Conservation (phyloP, 208 protist species). For the Trypanosoma melophagium region DNA sequence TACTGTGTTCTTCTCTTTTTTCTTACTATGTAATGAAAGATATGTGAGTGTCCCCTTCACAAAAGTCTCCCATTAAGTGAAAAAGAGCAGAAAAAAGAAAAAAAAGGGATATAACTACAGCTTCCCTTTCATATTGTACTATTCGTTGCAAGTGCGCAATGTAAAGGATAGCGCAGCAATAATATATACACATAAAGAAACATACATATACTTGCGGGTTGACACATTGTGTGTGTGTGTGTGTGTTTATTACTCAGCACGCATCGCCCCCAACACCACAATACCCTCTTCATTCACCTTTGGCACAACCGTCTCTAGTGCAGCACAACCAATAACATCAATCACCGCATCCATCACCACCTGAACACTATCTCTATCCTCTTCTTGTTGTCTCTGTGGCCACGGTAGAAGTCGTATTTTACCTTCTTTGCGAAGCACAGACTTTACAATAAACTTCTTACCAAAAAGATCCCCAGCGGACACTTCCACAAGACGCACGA, state of each 20-base stretch:
- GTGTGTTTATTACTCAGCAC: too few relatives aligned
- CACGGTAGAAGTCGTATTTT: slow-evolving; percentile 48
- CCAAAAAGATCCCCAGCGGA: slow-evolving; percentile 53
- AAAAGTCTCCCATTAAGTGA: not conserved
- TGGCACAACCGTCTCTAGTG: slow-evolving; percentile 75
- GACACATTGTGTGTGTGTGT: too few relatives aligned
- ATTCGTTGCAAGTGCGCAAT: too few relatives aligned
- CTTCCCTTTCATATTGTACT: too few relatives aligned
- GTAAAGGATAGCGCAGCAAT: not conserved
- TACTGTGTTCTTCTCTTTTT: not conserved
- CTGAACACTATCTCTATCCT: not conserved
- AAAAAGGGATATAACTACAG: not conserved
- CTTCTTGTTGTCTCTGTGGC: not conserved
- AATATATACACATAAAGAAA: not conserved
- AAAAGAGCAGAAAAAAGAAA: not conserved
- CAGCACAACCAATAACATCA: slow-evolving; percentile 59
- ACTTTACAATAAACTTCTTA: slow-evolving; percentile 64
- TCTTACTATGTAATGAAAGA: not conserved
- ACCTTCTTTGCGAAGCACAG: slow-evolving; percentile 43
- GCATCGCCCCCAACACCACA: slow-evolving; percentile 53
- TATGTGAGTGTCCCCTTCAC: not conserved
- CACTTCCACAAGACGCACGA: slow-evolving; percentile 73
- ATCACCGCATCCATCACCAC: slow-evolving; percentile 8
- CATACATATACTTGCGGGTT: slow-evolving; percentile 1
- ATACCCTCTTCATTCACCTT: slow-evolving; percentile 61